phyloP scores from a whole-genome alignment of 2,329 filamentous ascomycete species.

The Rachicladosporium sp. region DNA sequence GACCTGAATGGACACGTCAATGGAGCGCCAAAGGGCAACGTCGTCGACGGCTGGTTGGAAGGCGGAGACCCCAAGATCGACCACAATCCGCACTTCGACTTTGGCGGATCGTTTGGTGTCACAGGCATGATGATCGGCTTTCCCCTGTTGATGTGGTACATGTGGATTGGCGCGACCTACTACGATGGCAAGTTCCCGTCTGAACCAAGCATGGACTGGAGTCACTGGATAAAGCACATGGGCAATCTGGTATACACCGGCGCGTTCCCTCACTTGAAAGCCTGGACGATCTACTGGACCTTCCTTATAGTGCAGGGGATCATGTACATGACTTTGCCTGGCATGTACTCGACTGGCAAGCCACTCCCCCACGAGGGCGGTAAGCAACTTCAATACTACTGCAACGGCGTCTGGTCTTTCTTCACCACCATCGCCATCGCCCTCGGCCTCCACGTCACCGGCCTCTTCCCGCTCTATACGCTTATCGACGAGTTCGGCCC shows the following conservation, averaged over 20 bases:
- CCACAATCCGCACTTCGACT: conserved; percentile 53
- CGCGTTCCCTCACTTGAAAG: conserved; percentile 69
- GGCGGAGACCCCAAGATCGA: conserved; percentile 30
- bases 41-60: conserved; percentile 27
- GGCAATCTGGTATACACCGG: conserved; percentile 63
- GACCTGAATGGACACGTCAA: conserved; percentile 24
- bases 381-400: conserved; percentile 87
- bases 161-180: conserved; percentile 94
- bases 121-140: conserved; percentile 81
- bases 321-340: conserved; percentile 76
- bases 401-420: conserved; percentile 76
- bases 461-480: conserved; percentile 78
- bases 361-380: conserved; percentile 70
- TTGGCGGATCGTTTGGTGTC: conserved; percentile 76
- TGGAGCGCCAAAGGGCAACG: conserved; percentile 24
- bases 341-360: conserved; percentile 79
- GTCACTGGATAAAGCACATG: conserved; percentile 62
- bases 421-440: conserved; percentile 71
- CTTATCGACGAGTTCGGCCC: conserved; percentile 92
- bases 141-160: conserved; percentile 95
- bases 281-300: conserved; percentile 89
- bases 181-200: conserved; percentile 74
- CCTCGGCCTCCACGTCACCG: conserved; percentile 64
- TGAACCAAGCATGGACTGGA: conserved; percentile 35
- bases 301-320: conserved; percentile 78